Conservation (phyloP, 2,329 filamentous ascomycete species). For the Aspergillus uvarum region DNA sequence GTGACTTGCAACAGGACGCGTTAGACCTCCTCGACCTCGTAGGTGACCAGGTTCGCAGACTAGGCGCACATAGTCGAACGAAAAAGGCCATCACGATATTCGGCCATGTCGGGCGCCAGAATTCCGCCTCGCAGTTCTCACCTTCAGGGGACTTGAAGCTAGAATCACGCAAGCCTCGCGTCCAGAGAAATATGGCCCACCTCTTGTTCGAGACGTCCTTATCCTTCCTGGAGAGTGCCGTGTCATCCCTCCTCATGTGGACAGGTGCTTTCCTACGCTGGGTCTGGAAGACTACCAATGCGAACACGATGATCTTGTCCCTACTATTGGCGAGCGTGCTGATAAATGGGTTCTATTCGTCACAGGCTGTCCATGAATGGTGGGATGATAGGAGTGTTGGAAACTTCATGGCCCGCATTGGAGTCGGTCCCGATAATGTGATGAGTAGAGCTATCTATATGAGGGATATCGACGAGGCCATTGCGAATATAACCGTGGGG, state of each 20-base stretch:
- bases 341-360: conserved; percentile 73
- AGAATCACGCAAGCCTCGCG: conserved; percentile 57
- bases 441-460: conserved; percentile 88
- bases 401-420: conserved; percentile 77
- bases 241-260: conserved; percentile 76
- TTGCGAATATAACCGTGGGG: conserved; percentile 40
- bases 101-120: conserved; percentile 48
- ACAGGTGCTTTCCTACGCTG: conserved; percentile 65
- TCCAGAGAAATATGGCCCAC: conserved; percentile 60
- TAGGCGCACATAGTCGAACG: conserved; percentile 48
- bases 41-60: conserved; percentile 48
- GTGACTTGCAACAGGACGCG: conserved; percentile 59
- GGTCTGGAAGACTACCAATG: conserved; percentile 66
- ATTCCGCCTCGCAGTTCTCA: conserved; percentile 40
- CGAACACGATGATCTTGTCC: conserved; percentile 71
- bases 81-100: conserved; percentile 52
- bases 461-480: conserved; percentile 70
- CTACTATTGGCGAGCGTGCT: conserved; percentile 68
- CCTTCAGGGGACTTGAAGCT: conserved; percentile 34
- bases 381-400: conserved; percentile 80
- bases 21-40: conserved; percentile 52
- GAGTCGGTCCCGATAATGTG: conserved; percentile 72
- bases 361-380: conserved; percentile 72
- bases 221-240: conserved; percentile 72
- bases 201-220: conserved; percentile 71